Evolutionary conservation across 2,329 filamentous ascomycete genomes (phyloP).

Genomic region (Didymella lethalis): DNA sequence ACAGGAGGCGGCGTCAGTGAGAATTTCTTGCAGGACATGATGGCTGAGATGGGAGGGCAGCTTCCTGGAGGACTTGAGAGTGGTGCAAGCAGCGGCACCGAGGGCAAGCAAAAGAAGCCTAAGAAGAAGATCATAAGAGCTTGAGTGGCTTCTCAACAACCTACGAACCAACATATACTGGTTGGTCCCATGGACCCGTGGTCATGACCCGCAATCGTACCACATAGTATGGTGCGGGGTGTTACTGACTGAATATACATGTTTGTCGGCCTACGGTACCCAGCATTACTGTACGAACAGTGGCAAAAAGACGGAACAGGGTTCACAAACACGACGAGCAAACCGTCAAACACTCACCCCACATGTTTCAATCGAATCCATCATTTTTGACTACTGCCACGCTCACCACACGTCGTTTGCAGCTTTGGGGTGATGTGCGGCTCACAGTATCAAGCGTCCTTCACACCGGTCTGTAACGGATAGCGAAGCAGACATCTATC

Average conservation of each 20-base stretch:
- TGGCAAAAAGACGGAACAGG: not conserved
- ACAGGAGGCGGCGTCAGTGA: constrained; percentile 93
- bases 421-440: not conserved
- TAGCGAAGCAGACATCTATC: not conserved
- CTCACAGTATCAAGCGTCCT: no score
- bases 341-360: not conserved
- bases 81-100: constrained; percentile 35
- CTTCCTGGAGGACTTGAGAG: constrained; percentile 25
- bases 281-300: not conserved
- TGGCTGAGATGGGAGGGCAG: constrained; percentile 81
- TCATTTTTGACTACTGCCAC: constrained; percentile 1
- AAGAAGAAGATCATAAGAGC: constrained; percentile 49
- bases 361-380: not conserved
- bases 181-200: not conserved
- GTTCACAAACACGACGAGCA: constrained; percentile 5
- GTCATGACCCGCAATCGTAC: not conserved
- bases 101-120: constrained; percentile 48
- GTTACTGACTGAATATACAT: not conserved
- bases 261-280: not conserved
- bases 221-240: not conserved
- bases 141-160: not conserved
- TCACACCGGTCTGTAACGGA: not conserved
- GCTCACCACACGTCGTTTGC: not conserved
- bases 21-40: constrained; percentile 95
- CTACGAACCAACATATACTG: not conserved